phyloP scores from a whole-genome alignment of 2,329 filamentous ascomycete species.

The Aspergillus oerlinghausenensis region DNA sequence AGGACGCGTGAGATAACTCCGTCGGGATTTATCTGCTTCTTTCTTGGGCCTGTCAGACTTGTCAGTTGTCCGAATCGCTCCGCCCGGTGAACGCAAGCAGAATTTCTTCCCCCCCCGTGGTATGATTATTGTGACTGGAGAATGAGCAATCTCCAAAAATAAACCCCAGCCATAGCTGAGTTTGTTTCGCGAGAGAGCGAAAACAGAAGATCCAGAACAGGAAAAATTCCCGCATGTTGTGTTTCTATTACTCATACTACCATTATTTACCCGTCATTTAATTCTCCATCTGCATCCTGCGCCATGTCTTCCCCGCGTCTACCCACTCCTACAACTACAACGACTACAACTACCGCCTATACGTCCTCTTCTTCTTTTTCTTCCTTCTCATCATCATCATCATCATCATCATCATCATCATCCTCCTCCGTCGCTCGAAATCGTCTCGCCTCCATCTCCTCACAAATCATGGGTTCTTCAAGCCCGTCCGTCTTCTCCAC shows the following conservation, averaged over 20 bases:
- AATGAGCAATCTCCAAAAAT: neutral
- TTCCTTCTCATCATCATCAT: slow-evolving; percentile 7
- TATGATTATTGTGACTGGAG: neutral
- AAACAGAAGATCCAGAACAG: neutral
- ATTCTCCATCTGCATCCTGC: neutral
- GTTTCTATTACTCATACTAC: neutral
- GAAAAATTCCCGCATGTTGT: neutral
- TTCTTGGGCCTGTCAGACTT: neutral
- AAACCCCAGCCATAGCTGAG: neutral
- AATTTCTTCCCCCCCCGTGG: neutral
- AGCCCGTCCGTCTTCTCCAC: slow-evolving; percentile 66
- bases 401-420: slow-evolving; percentile 7
- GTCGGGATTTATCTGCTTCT: neutral
- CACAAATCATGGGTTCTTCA: slow-evolving; percentile 62
- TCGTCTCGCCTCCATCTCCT: slow-evolving; percentile 32
- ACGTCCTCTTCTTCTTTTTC: slow-evolving; percentile 7
- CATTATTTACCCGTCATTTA: neutral
- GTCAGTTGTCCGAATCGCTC: neutral
- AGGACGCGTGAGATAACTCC: neutral
- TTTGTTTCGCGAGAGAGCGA: neutral
- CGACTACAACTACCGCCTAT: slow-evolving; percentile 9
- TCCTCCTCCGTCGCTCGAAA: slow-evolving; percentile 17
- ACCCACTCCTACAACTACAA: neutral
- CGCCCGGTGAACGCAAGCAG: slow-evolving; percentile 35
- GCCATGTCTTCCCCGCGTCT: slow-evolving; percentile 18